These are phyloP conservation scores for Brettanomyces custersianus DNA, from an alignment of 805 yeast genomes.

Conservation along the genomic window DNA sequence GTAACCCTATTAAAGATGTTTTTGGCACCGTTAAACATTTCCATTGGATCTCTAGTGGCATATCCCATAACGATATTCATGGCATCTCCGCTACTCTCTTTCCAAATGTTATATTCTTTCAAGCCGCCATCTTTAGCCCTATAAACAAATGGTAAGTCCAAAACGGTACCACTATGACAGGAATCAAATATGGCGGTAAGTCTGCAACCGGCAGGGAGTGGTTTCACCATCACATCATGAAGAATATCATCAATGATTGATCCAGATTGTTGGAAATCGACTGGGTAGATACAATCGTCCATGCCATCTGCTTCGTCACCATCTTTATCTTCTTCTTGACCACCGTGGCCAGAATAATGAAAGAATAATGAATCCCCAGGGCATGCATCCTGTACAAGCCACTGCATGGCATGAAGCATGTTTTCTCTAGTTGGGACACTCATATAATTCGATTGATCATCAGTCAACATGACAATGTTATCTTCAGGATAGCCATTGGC, in stretches of 20 bases:
- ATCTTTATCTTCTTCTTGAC: constrained; percentile 52
- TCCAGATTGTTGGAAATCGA: constrained; percentile 50
- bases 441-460: constrained; percentile 39
- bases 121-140: constrained; percentile 70
- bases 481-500: constrained; percentile 40
- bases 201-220: constrained; percentile 65
- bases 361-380: constrained; percentile 74
- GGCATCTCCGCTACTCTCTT: constrained; percentile 65
- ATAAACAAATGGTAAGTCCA: constrained; percentile 73
- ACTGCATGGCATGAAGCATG: constrained; percentile 69
- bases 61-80: constrained; percentile 51
- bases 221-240: constrained; percentile 62
- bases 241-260: constrained; percentile 65
- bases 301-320: constrained; percentile 29
- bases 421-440: constrained; percentile 56
- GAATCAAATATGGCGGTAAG: constrained; percentile 77
- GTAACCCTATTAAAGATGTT: constrained; percentile 23
- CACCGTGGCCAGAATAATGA: constrained; percentile 87
- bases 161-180: constrained; percentile 78
- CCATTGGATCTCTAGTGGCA: constrained; percentile 44
- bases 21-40: constrained; percentile 33
- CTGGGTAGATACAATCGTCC: constrained; percentile 30
- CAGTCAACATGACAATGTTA: constrained; percentile 53
- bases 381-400: constrained; percentile 67
- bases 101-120: constrained; percentile 71